Conservation (phyloP, 371 early-diverging fungal genomes). For the Mitosporidium daphniae region DNA sequence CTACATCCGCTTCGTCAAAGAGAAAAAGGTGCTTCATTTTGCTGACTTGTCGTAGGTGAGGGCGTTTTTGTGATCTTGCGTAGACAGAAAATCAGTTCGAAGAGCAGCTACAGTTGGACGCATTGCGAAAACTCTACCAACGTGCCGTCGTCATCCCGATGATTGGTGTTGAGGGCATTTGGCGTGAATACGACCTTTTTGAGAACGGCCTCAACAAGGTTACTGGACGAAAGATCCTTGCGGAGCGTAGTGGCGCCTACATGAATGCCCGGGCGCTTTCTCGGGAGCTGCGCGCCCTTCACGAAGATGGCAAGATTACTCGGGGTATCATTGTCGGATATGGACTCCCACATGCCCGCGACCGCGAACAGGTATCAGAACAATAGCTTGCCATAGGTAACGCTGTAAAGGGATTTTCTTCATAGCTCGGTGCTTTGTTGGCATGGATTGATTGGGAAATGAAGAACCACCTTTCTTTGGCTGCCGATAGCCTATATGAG, state of each 20-base stretch:
- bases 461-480: too few relatives aligned
- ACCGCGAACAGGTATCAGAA: too few relatives aligned
- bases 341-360: too few relatives aligned
- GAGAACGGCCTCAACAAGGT: slow-evolving; percentile 44
- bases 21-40: slow-evolving; percentile 1
- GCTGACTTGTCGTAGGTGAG: slow-evolving; percentile 2
- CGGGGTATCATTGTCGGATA: too few relatives aligned
- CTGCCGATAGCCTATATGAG: too few relatives aligned
- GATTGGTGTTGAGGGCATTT: slow-evolving; percentile 40
- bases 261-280: slow-evolving; percentile 57
- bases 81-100: slow-evolving; percentile 36
- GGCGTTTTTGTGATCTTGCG: background rate
- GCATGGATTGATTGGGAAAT: too few relatives aligned
- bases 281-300: slow-evolving; percentile 27
- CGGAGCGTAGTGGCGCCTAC: slow-evolving; percentile 38
- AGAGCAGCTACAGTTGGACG: slow-evolving; percentile 44
- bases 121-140: slow-evolving; percentile 42
- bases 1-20: too few relatives aligned
- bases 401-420: too few relatives aligned
- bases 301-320: too few relatives aligned
- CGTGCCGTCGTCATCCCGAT: slow-evolving; percentile 43
- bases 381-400: too few relatives aligned
- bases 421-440: too few relatives aligned
- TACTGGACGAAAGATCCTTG: slow-evolving; percentile 32
- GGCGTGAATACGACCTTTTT: slow-evolving; percentile 72